Percentiles rank a stretch among this genome's conserved stretches.
These are phyloP conservation scores for Phytophthora ohioensis DNA, from an alignment of 352 stramenopile species.

Conservation along the genomic window DNA sequence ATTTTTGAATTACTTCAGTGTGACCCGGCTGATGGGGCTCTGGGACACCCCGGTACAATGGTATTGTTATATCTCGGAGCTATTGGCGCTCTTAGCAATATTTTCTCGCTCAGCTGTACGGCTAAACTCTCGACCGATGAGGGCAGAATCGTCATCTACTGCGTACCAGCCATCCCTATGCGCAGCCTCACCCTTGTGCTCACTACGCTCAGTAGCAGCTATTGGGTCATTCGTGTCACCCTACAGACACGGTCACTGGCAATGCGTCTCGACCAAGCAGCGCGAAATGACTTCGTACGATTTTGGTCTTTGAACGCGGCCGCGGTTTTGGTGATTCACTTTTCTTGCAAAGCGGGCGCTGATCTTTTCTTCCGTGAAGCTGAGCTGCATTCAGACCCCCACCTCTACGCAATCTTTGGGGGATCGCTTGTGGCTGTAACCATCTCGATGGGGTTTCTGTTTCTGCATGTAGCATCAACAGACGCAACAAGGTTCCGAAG, in stretches of 20 bases:
- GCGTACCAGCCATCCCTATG: conserved; percentile 36
- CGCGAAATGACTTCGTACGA: conserved; percentile 22
- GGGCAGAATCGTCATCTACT: conserved; percentile 42
- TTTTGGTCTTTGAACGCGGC: conserved; percentile 25
- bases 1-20: conserved; percentile 30
- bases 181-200: conserved; percentile 35
- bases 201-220: conserved; percentile 43
- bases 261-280: conserved; percentile 27
- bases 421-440: conserved; percentile 18
- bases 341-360: conserved; percentile 29
- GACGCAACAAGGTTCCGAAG: not conserved
- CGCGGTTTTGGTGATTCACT: conserved; percentile 36
- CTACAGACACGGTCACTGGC: conserved; percentile 35
- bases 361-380: conserved; percentile 31
- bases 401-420: conserved; percentile 48
- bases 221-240: conserved; percentile 41
- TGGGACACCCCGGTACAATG: conserved; percentile 41
- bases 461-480: conserved; percentile 20
- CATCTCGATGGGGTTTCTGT: conserved; percentile 34
- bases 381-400: conserved; percentile 40
- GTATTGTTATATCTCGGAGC: conserved; percentile 47
- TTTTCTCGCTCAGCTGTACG: conserved; percentile 47
- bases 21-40: conserved; percentile 35
- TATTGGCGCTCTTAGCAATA: conserved; percentile 49
- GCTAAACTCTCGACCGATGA: conserved; percentile 30